A percentile compares a stretch with the other conserved stretches of the same genome.
Conservation (phyloP, 1,284 basidiomycete genomes). For the Rhodotorula sp. region DNA sequence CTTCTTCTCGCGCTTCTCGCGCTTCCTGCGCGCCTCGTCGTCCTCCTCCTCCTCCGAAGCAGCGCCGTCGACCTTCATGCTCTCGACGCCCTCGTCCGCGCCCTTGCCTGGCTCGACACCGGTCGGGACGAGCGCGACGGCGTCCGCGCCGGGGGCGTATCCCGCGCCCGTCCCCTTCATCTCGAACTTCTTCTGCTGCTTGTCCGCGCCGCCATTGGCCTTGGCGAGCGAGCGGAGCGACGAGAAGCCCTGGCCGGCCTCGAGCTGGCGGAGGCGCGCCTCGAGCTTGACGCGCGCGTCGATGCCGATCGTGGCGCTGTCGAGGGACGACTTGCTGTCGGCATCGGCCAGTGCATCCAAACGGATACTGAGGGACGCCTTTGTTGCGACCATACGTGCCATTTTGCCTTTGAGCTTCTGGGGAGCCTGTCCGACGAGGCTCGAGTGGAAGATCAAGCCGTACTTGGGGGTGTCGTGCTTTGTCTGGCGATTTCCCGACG, state of each 20-base stretch:
- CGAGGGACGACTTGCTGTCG: conserved; percentile 80
- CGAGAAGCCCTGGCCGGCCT: conserved; percentile 74
- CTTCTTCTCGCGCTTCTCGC: conserved; percentile 57
- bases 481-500: conserved; percentile 56
- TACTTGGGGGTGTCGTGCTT: conserved; percentile 96
- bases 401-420: conserved; percentile 99
- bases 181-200: conserved; percentile 66
- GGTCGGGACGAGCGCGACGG: conserved; percentile 65
- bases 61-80: conserved; percentile 65
- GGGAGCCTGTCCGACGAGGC: conserved; percentile 93
- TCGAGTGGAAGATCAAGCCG: conserved; percentile 62
- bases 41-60: conserved; percentile 61
- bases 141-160: conserved; percentile 76
- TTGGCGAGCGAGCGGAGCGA: conserved; percentile 51
- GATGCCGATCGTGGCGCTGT: conserved; percentile 78
- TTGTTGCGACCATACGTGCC: conserved; percentile 99
- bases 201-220: conserved; percentile 33
- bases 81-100: conserved; percentile 27
- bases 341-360: conserved; percentile 93
- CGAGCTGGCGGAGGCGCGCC: conserved; percentile 84
- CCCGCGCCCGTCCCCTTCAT: conserved; percentile 69
- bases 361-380: conserved; percentile 92
- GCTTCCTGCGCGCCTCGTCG: conserved; percentile 59
- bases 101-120: conserved; percentile 24
- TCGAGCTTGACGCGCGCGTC: conserved; percentile 94